Percentiles rank a stretch among this genome's conserved stretches.
Conservation (phyloP, 2,329 filamentous ascomycete species). For the Scopulariopsis brevicaulis region DNA sequence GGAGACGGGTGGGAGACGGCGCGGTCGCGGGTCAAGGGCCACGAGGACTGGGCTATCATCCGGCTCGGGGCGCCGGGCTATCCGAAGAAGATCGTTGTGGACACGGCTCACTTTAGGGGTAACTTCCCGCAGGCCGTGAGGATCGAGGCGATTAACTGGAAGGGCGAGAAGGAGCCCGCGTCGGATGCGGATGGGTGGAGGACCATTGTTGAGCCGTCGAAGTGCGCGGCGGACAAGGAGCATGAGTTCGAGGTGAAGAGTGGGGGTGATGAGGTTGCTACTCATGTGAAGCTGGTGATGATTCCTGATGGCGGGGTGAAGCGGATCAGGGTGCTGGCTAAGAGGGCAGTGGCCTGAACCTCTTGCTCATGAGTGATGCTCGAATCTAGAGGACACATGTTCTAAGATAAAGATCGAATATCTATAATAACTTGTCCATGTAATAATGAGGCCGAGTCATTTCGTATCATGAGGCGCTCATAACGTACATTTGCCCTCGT, state of each 20-base stretch:
- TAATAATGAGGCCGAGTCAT: neutral
- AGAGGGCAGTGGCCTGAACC: slow-evolving; percentile 23
- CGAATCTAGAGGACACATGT: neutral
- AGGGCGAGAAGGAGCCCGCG: slow-evolving; percentile 38
- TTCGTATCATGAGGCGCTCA: neutral
- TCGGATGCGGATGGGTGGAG: slow-evolving; percentile 50
- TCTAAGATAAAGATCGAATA: neutral
- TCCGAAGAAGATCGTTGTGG: slow-evolving; percentile 58
- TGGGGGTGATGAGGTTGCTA: slow-evolving; percentile 34
- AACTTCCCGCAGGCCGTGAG: slow-evolving; percentile 73
- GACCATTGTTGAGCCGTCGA: slow-evolving; percentile 54
- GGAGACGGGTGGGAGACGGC: slow-evolving; percentile 82
- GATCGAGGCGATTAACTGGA: slow-evolving; percentile 50
- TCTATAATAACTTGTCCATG: neutral
- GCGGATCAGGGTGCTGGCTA: slow-evolving; percentile 67
- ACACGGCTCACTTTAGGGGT: slow-evolving; percentile 74
- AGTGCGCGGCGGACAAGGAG: slow-evolving; percentile 62
- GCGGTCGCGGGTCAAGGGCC: slow-evolving; percentile 57
- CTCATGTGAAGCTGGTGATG: slow-evolving; percentile 82
- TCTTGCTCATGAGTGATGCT: neutral
- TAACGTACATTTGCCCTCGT: too few relatives aligned
- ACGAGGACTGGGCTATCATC: slow-evolving; percentile 75
- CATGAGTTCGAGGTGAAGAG: slow-evolving; percentile 53
- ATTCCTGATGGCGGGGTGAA: slow-evolving; percentile 92
- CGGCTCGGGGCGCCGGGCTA: slow-evolving; percentile 55